phyloP scores from a whole-genome alignment of 352 stramenopile genomes.

The Phytophthora foliorum region DNA sequence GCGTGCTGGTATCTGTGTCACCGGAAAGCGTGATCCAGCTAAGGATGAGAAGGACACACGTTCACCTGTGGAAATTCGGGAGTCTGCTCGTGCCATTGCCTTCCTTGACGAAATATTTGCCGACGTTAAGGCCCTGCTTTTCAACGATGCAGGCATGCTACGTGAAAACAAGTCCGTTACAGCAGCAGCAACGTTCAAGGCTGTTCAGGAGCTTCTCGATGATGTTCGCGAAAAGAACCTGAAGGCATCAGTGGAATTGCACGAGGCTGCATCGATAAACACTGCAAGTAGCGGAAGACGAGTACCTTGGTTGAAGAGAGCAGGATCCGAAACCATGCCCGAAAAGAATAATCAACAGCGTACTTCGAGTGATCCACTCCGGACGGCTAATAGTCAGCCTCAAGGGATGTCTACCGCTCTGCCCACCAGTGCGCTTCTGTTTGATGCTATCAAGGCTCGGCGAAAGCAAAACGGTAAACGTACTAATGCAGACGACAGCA shows the following conservation, averaged over 20 bases:
- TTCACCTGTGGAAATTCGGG: conserved; percentile 49
- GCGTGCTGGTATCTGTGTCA: conserved; percentile 71
- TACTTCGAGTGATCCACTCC: background rate
- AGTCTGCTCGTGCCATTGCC: conserved; percentile 19
- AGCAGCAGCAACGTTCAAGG: conserved; percentile 25
- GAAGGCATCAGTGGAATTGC: conserved; percentile 1
- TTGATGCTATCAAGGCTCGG: conserved; percentile 57
- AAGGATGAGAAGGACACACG: conserved; percentile 63
- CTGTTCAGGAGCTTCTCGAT: conserved; percentile 46
- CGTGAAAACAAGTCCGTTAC: conserved; percentile 28
- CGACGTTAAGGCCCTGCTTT: conserved; percentile 47
- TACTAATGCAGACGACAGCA: conserved; percentile 4
- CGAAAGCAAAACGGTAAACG: conserved; percentile 38
- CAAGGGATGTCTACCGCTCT: conserved; percentile 3
- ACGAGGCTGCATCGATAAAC: background rate
- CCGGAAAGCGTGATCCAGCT: conserved; percentile 59
- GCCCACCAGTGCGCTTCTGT: conserved; percentile 48
- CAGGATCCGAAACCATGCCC: background rate
- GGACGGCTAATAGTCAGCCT: background rate
- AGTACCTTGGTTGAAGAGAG: conserved; percentile 45
- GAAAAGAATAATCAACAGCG: conserved; percentile 1
- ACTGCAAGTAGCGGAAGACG: conserved; percentile 19
- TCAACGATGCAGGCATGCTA: conserved; percentile 21
- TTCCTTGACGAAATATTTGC: conserved; percentile 44
- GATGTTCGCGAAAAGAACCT: conserved; percentile 58